phyloP scores from a whole-genome alignment of 805 yeast species.

The Candida nitratophila region DNA sequence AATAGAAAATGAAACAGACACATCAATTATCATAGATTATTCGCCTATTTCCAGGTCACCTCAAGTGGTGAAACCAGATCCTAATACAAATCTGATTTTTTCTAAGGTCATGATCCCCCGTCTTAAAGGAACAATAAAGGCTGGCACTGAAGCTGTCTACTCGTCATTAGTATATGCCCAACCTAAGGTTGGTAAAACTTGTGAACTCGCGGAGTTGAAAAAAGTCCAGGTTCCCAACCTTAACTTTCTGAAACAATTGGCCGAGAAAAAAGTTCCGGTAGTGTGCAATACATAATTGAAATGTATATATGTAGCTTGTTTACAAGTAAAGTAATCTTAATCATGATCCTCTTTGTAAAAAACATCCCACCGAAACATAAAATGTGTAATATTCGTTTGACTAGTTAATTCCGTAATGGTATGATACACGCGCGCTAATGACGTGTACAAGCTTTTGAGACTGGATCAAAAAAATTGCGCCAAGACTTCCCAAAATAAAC shows the following conservation, averaged over 20 bases:
- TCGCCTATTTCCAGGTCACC: background rate
- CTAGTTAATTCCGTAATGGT: too few species aligned
- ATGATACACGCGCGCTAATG: too few species aligned
- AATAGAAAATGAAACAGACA: background rate
- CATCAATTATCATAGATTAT: background rate
- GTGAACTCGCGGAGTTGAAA: background rate
- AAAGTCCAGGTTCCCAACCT: background rate
- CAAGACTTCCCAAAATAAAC: too few species aligned
- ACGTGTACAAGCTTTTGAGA: too few species aligned
- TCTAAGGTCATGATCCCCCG: conserved; percentile 1
- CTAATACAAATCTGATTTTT: background rate
- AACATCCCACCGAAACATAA: too few species aligned
- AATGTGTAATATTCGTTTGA: too few species aligned
- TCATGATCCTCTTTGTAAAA: too few species aligned
- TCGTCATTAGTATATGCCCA: background rate
- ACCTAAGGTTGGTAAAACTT: background rate
- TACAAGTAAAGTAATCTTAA: too few species aligned
- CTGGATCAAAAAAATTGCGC: too few species aligned
- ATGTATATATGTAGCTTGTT: too few species aligned
- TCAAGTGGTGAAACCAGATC: background rate
- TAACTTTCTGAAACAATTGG: background rate
- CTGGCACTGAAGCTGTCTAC: background rate
- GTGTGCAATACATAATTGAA: background rate
- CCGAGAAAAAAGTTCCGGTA: background rate
- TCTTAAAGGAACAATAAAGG: background rate